Base-by-base conservation (phyloP, 345 rosid species). In the Salix dunnii region DNA sequence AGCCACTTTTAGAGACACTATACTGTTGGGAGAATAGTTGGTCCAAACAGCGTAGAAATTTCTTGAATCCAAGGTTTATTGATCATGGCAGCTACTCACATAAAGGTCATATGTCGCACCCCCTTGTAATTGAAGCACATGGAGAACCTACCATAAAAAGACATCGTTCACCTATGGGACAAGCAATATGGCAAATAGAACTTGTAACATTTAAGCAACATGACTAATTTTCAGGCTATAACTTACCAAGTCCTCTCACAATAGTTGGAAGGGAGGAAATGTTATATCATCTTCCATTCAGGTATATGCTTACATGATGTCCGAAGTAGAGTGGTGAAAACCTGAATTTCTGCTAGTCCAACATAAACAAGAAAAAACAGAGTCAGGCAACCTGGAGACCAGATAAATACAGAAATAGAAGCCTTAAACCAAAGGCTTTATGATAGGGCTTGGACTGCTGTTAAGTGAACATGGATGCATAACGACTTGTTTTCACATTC, bases 301-400 rank as follows among this genome's bases (percentile, higher is more conserved):
- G 62, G 75, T 10, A 53, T 70, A 13, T 49, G 58, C 65, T 67
- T 28, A 46, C 14, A 14, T 18, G 53, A 72, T 25, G 55, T 65
- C 36, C 71, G 68, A 48, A 51, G 49, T 13, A 60, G 35, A 31
- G 35, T 1, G 16, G 53, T 35, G 46, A 63, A 48, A 38, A 49
- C 33, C 71, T 40, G 18, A 25, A 66, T 49, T 48, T 67, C 76
- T 72, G 67, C 61, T 35, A 68, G 65, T 28, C 11, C 75, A 36
- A 49, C 74, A 66, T 35, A 48, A 64, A n/a, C 55, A 58, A 33
- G 68, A 71, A 25, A 68, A 68, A 76, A 63, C 68, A 77, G 38
- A 61, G 65, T 62, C 51, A 51, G 43, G 49, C 46, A 72, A 60
- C 21, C 35, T 31, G 25, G 67, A 46, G 21, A 58, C 31, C 40